Percentiles rank a stretch among this genome's conserved stretches.
These are phyloP conservation scores for Chaetomiaceae sp. DNA, from an alignment of 2,329 filamentous ascomycete species.

Conservation along the genomic window DNA sequence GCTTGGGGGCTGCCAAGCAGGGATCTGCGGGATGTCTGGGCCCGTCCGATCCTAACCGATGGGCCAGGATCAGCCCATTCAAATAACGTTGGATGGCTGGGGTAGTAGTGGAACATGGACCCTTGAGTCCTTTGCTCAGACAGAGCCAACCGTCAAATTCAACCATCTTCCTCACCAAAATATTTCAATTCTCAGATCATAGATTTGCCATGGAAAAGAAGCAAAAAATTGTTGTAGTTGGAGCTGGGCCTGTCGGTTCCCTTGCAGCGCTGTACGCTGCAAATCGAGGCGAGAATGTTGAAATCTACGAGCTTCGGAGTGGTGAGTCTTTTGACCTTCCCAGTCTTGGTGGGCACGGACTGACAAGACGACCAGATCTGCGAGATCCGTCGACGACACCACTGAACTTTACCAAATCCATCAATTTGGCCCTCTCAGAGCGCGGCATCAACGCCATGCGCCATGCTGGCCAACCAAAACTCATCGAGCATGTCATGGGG, in stretches of 20 bases:
- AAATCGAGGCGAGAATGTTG: conserved; percentile 79
- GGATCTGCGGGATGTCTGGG: no score
- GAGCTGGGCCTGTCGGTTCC: conserved; percentile 89
- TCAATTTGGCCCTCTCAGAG: conserved; percentile 92
- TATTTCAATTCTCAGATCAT: background rate
- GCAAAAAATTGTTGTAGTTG: conserved; percentile 78
- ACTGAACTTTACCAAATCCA: conserved; percentile 96
- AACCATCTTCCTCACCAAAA: background rate
- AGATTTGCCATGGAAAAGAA: conserved; percentile 32
- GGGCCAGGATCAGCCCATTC: conserved; percentile 1
- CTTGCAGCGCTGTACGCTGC: conserved; percentile 91
- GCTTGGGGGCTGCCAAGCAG: background rate
- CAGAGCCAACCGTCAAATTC: background rate
- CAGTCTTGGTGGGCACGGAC: background rate
- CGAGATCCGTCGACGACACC: conserved; percentile 77
- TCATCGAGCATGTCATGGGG: conserved; percentile 69
- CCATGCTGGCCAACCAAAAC: conserved; percentile 58
- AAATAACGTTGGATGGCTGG: background rate
- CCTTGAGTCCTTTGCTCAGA: background rate
- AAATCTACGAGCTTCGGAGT: conserved; percentile 87
- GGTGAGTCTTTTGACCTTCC: conserved; percentile 49
- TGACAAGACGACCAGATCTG: conserved; percentile 59
- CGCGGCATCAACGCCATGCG: conserved; percentile 86
- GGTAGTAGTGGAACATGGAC: no score
- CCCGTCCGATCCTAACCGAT: conserved; percentile 16